Base-by-base conservation (phyloP, 2,329 filamentous ascomycete species). In the Cylindrodendrum hubeiense region DNA sequence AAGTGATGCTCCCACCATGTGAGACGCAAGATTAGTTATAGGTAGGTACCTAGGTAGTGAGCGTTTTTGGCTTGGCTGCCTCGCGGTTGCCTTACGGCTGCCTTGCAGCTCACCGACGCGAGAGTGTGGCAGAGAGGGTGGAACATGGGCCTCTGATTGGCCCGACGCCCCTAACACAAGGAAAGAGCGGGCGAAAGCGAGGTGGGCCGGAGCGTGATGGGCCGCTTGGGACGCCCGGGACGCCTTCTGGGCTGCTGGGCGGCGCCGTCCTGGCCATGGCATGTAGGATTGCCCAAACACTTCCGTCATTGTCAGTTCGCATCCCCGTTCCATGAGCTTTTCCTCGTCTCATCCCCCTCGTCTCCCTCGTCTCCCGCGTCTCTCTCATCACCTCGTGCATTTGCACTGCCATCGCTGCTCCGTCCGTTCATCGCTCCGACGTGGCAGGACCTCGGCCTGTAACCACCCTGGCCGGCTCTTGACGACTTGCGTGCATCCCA, bases 61-160 rank as follows among this genome's bases (percentile, higher is more conserved):
- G 55, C 52, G 26, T 33, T 64, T 55, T 43, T 60, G 59, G 50
- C 46, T 37, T 37, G 60, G 65, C 33, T 61, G 65, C 65, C 65
- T 67, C 34, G 51, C n/a, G 44, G 65, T 26, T 62, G 65, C 65
- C 65, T 67, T 46, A 30, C 41, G 53, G 63, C 39, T 63, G 63
- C 63, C 59, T 65, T 61, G 50, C 22, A 46, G 15, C 19, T 60
- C 30, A 43, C 37, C 24, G 15, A 34, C 47, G 26, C 19, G 13
- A 44, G 30, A 15, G 33, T 21, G 33, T 30, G 34, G 50, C 21
- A 37, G 50, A 37, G 49, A 39, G 22, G 59, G 53, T 24, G 37
- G 30, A 52, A 24, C 39, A 51, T 13, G 41, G 37, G 44, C 19
- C 19, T 52, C 37, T 66, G 54, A 66, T 66, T 63, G 64, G 64